Conservation (phyloP, 139 green algal genomes). For the Micractinium sp. region DNA sequence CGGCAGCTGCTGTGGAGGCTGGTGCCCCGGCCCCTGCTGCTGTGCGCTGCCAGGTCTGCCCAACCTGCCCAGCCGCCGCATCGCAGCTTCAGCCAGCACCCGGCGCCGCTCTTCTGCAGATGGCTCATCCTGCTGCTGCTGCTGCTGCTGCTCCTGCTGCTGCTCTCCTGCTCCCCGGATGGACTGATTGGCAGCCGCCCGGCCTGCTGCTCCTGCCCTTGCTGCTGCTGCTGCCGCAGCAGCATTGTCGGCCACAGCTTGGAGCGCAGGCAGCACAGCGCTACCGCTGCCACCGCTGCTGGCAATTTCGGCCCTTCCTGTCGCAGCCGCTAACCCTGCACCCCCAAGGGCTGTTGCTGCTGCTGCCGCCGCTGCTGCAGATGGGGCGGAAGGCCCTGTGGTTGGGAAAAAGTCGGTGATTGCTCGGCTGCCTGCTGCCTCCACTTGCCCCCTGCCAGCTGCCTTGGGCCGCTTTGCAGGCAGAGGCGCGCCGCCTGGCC, state of each 20-base stretch:
- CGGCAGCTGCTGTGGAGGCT: not conserved
- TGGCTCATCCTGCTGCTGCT: not conserved
- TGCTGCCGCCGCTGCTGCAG: not conserved
- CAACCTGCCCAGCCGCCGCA: not conserved
- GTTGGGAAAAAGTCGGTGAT: slow-evolving; percentile 27
- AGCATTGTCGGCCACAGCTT: not conserved
- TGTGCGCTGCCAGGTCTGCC: too few species aligned
- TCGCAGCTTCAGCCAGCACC: not conserved
- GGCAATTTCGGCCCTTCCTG: not conserved
- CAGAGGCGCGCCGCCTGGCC: not conserved
- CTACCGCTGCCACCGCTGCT: not conserved
- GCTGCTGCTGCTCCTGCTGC: not conserved
- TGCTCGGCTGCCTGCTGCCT: not conserved
- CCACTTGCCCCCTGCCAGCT: not conserved
- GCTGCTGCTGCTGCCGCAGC: not conserved
- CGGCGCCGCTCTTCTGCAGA: slow-evolving; percentile 1
- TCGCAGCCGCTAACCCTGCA: not conserved
- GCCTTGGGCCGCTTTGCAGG: slow-evolving; percentile 23
- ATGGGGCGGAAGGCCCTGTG: not conserved
- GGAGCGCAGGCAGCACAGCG: not conserved
- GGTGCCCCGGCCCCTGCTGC: not conserved
- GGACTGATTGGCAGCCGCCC: too few species aligned
- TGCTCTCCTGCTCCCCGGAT: not conserved
- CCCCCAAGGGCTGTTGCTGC: not conserved
- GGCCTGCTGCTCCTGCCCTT: not conserved